Evolutionary conservation across 2,329 filamentous ascomycete genomes (phyloP), one percentile per base, ranked within the genome.

Genomic region (Colletotrichum simmondsii): DNA sequence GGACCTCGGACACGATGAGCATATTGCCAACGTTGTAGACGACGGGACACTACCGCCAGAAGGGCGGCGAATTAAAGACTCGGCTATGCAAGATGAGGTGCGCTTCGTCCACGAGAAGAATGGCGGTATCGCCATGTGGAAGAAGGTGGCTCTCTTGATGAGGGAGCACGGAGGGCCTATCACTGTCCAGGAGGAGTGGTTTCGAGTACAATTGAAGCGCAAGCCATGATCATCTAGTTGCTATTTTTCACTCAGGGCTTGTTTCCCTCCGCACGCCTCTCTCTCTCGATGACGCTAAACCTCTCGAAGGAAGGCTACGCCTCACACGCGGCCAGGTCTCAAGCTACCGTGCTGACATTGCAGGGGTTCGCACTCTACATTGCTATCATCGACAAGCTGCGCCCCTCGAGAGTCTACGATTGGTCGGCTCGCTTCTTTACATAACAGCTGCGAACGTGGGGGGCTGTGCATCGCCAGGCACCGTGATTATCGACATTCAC

Each of bases 11-110:
- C 70, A 77, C 0, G 73, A 77, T 0, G 77, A 75, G n/a, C 42
- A 75, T 7, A 57, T 73, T 10, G 73, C 72, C 0, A 58, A 70
- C 4, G 72, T 76, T 10, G 49, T 46, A 6, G 79, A 77, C 64
- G 75, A 77, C 1, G 71, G 57, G 4, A 76, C 72, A 16, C 56
- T 78, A 2, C 79, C 80, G 0, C 73, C 77, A 3, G 80, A 80
- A 46, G 78, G 76, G 56, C 73, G 66, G 57, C 77, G 80, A 35
- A 68, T 79, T 59, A 75, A 77, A 24, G 78, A 80, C 53, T 73
- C 75, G 16, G 73, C 74, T 8, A 56, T 65, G 56, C 52, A 70
- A 4, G 14, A 57, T 2, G 67, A 66, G 14, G 22, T 52, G 5
- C 49, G 42, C n/a, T 26, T 70, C 4, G 28, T 56, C 6, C 19